Conservation (phyloP, 2,329 filamentous ascomycete genomes). For the Penicillium sclerotigenum region DNA sequence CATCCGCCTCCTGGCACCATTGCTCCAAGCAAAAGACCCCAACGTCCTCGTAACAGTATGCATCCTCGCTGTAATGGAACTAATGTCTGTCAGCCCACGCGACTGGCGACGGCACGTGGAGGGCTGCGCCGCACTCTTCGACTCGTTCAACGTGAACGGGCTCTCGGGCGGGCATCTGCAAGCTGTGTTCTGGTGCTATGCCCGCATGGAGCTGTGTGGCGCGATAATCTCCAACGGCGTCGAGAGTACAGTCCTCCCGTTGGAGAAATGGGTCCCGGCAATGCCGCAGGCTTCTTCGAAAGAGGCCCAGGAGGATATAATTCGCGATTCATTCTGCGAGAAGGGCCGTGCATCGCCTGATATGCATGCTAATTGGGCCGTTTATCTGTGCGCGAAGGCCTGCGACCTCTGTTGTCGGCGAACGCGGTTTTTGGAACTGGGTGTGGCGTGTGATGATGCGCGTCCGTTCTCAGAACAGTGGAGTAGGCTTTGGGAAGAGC, state of each 20-base stretch:
- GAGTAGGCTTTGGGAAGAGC: slow-evolving; percentile 48
- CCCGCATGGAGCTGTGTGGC: slow-evolving; percentile 54
- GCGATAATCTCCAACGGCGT: slow-evolving; percentile 52
- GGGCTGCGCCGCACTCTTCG: slow-evolving; percentile 53
- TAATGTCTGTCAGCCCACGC: slow-evolving; percentile 46
- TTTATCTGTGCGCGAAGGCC: slow-evolving; percentile 53
- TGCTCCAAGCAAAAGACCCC: slow-evolving; percentile 47
- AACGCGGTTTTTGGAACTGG: slow-evolving; percentile 48
- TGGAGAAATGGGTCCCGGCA: slow-evolving; percentile 48
- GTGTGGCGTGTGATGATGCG: slow-evolving; percentile 43
- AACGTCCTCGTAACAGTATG: slow-evolving; percentile 52
- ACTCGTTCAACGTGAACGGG: slow-evolving; percentile 50
- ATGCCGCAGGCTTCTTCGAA: slow-evolving; percentile 34
- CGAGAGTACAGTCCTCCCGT: slow-evolving; percentile 49
- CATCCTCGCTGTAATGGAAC: slow-evolving; percentile 53
- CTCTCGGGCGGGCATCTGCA: slow-evolving; percentile 51
- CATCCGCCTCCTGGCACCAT: slow-evolving; percentile 47
- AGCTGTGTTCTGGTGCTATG: slow-evolving; percentile 57
- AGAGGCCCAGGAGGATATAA: slow-evolving; percentile 22
- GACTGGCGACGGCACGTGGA: slow-evolving; percentile 56
- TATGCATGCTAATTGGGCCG: slow-evolving; percentile 58
- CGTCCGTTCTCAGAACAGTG: slow-evolving; percentile 45
- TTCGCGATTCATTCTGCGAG: slow-evolving; percentile 22
- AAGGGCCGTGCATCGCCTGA: slow-evolving; percentile 39
- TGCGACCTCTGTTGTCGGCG: slow-evolving; percentile 51